Base-by-base conservation (phyloP, 2,329 filamentous ascomycete species). In the Sclerotinia sclerotiorum region DNA sequence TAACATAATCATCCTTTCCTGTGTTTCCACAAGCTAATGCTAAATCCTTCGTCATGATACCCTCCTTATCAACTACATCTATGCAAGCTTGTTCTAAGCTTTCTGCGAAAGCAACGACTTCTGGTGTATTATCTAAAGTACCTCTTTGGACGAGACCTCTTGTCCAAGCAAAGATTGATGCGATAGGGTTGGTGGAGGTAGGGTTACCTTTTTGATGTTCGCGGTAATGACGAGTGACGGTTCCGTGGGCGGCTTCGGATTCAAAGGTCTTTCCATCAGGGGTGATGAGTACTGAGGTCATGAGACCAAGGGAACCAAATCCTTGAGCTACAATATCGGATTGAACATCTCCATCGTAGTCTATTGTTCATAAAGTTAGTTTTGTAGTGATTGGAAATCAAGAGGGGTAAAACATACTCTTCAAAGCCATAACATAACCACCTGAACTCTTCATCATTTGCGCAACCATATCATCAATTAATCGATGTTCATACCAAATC, bases 381-480 rank as follows among this genome's bases (percentile, higher is more conserved):
- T 24, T 24, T 61, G 13, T 29, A 42, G 27, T 72, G 24, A 29
- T 11, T 29, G 10, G n/a, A 44, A 48, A 60, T 42, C 3, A 8
- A 29, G 60, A 39, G 51, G 42, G 27, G 21, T 8, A 51, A 46
- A 66, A 84, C 89, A 81, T 79, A 97, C 93, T 98, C 90, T 99
- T 99, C 81, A 98, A 88, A 71, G 95, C 95, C 86, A 98, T 97
- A 79, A 98, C 88, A 82, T 95, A 97, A 72, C 95, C 95, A 76
- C 95, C 95, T 77, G 90, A 88, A 82, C 91, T 95, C 91, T 99
- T 99, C 86, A 99, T 91, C 95, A 99, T 99, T 87, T 99, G 95
- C 62, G 95, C 95, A 73, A 99, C 95, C 95, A 99, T 98, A 83
- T 99, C 95, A 82, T 99, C 95, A 78, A 99, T 98, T 75, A 99